Percentiles rank a stretch among this genome's conserved stretches.
Conservation (phyloP, 495 filamentous ascomycete genomes). For the Lepidopterella palustris region DNA sequence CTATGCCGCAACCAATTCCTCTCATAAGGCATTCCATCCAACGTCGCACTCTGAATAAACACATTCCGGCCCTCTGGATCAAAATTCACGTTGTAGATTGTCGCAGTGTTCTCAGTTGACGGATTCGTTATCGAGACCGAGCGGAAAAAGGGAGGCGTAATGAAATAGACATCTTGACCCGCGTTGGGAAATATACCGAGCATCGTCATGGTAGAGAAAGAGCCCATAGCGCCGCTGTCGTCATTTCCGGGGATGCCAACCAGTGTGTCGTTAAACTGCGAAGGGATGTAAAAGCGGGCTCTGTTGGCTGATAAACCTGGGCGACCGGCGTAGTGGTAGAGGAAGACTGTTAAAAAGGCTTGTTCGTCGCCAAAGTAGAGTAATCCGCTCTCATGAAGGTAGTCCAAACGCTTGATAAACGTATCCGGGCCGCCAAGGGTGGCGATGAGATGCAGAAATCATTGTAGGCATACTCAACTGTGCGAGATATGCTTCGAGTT, state of each 20-base stretch:
- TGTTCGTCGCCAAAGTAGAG: conserved; percentile 71
- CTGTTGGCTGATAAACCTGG: conserved; percentile 57
- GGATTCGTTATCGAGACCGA: conserved; percentile 55
- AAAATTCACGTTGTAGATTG: conserved; percentile 55
- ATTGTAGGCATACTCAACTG: conserved; percentile 38
- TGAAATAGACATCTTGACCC: conserved; percentile 70
- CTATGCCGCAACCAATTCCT: conserved; percentile 69
- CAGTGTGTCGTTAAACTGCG: conserved; percentile 55
- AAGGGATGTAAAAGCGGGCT: conserved; percentile 60
- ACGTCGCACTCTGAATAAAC: conserved; percentile 63
- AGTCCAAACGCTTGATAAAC: conserved; percentile 60
- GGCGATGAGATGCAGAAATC: conserved; percentile 47
- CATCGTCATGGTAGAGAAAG: conserved; percentile 65
- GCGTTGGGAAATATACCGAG: conserved; percentile 70
- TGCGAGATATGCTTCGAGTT: conserved; percentile 33
- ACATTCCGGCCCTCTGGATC: conserved; percentile 55
- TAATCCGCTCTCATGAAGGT: conserved; percentile 57
- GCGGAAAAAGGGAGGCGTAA: conserved; percentile 53
- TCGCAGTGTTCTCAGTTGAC: conserved; percentile 56
- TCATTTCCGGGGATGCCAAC: conserved; percentile 69
- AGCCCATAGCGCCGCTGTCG: conserved; percentile 67
- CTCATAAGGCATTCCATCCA: conserved; percentile 58
- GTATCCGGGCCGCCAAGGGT: conserved; percentile 53
- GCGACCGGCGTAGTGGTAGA: conserved; percentile 67
- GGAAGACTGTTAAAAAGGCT: conserved; percentile 60